Evolutionary conservation across 257 asterid species (phyloP).

Genomic region (Solanum okadae): DNA sequence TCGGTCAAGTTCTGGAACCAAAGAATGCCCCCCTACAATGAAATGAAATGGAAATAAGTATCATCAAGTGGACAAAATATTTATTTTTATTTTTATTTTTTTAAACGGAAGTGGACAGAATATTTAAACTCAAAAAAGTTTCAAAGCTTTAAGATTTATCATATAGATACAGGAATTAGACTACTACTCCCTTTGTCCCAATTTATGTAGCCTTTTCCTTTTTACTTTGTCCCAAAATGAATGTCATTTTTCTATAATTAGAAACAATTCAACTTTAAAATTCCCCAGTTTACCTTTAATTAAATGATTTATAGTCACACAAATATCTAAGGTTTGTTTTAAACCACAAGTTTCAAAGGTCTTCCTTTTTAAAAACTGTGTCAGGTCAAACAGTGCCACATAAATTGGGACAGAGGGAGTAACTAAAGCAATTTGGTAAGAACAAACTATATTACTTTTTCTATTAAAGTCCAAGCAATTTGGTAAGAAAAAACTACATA

Average conservation of each 20-base stretch:
- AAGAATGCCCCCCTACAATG: conserved; percentile 59
- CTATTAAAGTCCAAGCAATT: not conserved
- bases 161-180: not conserved
- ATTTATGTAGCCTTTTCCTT: not conserved
- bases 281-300: not conserved
- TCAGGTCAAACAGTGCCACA: not conserved
- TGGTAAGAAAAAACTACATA: not conserved
- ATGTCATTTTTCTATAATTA: not conserved
- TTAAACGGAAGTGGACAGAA: not conserved
- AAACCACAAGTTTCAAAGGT: not conserved
- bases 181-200: not conserved
- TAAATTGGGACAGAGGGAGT: not conserved
- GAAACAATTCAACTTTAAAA: not conserved
- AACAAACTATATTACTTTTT: not conserved
- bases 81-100: not conserved
- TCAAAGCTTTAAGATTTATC: not conserved
- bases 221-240: not conserved
- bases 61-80: not conserved
- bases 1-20: conserved; percentile 93
- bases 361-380: not conserved
- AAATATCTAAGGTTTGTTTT: not conserved
- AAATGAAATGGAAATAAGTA: not conserved
- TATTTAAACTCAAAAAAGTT: not conserved
- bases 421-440: not conserved
- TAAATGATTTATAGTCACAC: not conserved